Evolutionary conservation across 352 stramenopile genomes (phyloP), one percentile per base, ranked within the genome.

Genomic region (Peronosclerospora sorghi): DNA sequence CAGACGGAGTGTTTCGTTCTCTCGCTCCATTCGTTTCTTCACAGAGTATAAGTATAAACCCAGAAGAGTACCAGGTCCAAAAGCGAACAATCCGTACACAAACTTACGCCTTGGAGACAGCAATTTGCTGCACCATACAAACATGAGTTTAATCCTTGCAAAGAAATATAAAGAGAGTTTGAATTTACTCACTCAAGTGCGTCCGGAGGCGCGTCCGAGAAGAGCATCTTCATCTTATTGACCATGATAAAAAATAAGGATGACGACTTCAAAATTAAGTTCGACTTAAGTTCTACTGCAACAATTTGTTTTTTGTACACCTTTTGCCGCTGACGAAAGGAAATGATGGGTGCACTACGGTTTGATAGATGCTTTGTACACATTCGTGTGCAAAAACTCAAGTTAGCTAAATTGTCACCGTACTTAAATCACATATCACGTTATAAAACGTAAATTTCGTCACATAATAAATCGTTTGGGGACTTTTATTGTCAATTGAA

Each of bases 21-120:
- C 68, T 17, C 54, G 48, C 12, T 86, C 63, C 77, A 89, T 89
- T 8, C 65, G 47, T 13, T 47, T 45, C 61, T 86, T 84, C 6
- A 89, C 70, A 13, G 65, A 83, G 52, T 78, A 67, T 29, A 89
- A 51, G 36, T 82, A 89, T 19, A 86, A 45, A 9, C 62, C 77
- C 32, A 84, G 44, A 29, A 75, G 15, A 29, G 74, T 89, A 28
- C 73, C 74, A 10, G 77, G 77, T 8, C 51, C 68, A 52, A 89
- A 74, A 43, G 72, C 70, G 53, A 89, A 74, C 41, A 82, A 47
- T 8, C 58, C 70, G 54, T 89, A 89, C 17, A 79, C 38, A 18
- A 74, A 23, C 40, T 82, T 84, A 48, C 77, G 77, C 21, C 58
- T 58, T 26, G 69, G 67, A 39, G 77, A 82, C 32, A 86, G 38